Conservation (phyloP, 371 early-diverging fungal genomes). For the Mucor mucedo region DNA sequence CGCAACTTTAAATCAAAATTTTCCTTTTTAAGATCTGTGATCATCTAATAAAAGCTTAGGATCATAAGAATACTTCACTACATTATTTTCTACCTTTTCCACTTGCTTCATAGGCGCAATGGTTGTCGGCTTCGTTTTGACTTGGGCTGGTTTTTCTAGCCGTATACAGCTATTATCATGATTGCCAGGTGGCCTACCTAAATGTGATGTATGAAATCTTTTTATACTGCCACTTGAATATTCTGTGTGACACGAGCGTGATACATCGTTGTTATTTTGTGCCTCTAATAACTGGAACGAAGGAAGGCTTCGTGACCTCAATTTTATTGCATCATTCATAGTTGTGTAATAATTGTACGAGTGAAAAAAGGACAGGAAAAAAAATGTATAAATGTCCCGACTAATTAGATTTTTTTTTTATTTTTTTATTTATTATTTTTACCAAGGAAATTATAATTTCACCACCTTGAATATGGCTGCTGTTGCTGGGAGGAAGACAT, state of each 20-base stretch:
- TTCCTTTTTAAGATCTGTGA: constrained; percentile 51
- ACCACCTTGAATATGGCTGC: constrained; percentile 16
- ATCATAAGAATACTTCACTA: not conserved
- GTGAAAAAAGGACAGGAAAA: not conserved
- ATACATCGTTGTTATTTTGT: not conserved
- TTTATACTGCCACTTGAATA: not conserved
- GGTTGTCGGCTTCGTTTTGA: constrained; percentile 1
- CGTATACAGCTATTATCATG: not conserved
- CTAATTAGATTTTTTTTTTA: constrained; percentile 3
- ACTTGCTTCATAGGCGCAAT: constrained; percentile 37
- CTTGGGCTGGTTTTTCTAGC: not conserved
- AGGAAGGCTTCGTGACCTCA: too few species aligned
- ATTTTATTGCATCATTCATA: too few species aligned
- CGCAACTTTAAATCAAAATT: constrained; percentile 53
- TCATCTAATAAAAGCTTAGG: constrained; percentile 24
- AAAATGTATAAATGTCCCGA: not conserved
- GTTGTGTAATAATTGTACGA: too few species aligned
- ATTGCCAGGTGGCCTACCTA: constrained; percentile 22
- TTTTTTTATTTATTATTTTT: not conserved
- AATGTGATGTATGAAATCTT: constrained; percentile 16
- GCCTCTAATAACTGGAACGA: not conserved
- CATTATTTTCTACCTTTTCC: constrained; percentile 26
- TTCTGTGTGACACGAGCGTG: constrained; percentile 7
- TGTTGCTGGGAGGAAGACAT: constrained; percentile 1
- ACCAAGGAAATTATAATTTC: constrained; percentile 3